A percentile compares a stretch with the other conserved stretches of the same genome.
Conservation (phyloP, 306 rosid genomes). For the Cucumis melo region DNA sequence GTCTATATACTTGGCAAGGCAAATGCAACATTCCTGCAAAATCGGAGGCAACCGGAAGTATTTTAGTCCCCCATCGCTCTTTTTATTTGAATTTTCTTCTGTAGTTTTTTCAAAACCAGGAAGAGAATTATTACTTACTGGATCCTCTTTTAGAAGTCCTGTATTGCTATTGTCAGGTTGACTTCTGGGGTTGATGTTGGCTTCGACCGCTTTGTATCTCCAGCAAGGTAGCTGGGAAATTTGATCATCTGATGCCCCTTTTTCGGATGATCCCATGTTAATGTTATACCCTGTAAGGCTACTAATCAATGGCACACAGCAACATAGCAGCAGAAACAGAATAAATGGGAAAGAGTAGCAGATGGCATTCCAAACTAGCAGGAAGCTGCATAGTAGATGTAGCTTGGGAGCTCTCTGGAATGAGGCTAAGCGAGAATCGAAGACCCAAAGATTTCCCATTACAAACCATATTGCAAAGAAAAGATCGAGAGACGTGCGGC, state of each 20-base stretch:
- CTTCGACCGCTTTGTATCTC: constrained; percentile 38
- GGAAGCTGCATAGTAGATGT: constrained; percentile 59
- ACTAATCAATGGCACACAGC: constrained; percentile 73
- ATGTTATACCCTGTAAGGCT: constrained; percentile 80
- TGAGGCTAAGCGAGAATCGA: constrained; percentile 74
- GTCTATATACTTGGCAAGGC: constrained; percentile 66
- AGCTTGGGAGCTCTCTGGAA: constrained; percentile 68
- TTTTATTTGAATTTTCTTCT: neutral
- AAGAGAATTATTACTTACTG: constrained; percentile 34
- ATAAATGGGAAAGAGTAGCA: constrained; percentile 94
- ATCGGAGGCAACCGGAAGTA: neutral
- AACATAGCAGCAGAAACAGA: constrained; percentile 64
- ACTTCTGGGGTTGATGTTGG: constrained; percentile 23
- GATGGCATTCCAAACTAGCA: constrained; percentile 86
- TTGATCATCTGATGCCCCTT: constrained; percentile 83
- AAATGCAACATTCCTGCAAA: constrained; percentile 89
- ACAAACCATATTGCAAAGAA: constrained; percentile 98
- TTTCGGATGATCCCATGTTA: constrained; percentile 57
- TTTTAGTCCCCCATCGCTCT: neutral
- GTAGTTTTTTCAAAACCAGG: neutral
- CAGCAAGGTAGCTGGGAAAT: constrained; percentile 68
- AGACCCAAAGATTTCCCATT: constrained; percentile 93
- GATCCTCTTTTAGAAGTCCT: constrained; percentile 36
- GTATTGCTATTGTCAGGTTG: constrained; percentile 12
- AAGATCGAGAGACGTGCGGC: constrained; percentile 69